Conservation (phyloP, 2,329 filamentous ascomycete species). For the Penicillium crustosum region DNA sequence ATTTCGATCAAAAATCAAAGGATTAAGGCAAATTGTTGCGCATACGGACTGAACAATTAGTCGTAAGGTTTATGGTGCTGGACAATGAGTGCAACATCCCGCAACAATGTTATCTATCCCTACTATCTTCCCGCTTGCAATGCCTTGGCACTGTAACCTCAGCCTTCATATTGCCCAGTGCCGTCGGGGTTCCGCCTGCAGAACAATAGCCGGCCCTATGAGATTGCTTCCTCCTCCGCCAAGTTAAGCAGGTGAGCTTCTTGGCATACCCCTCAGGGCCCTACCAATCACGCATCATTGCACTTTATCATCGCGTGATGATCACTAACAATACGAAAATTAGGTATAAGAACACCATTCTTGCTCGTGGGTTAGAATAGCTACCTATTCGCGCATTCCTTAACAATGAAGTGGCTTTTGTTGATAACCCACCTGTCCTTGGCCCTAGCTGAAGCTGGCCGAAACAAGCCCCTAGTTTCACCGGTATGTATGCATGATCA, state of each 20-base stretch:
- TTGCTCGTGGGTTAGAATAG: not conserved
- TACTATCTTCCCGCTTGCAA: not conserved
- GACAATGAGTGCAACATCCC: not conserved
- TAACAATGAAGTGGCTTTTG: slow-evolving; percentile 16
- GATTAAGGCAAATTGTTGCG: not conserved
- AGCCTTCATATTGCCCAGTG: slow-evolving; percentile 10
- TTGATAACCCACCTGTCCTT: slow-evolving; percentile 10
- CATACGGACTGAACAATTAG: not conserved
- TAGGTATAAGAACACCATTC: slow-evolving; percentile 2
- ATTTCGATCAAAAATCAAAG: not conserved
- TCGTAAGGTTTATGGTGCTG: not conserved
- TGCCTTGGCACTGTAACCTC: slow-evolving; percentile 19
- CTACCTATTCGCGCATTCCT: not conserved
- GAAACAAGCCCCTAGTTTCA: slow-evolving; percentile 17
- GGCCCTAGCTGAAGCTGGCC: slow-evolving; percentile 4
- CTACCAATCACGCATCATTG: slow-evolving; percentile 6
- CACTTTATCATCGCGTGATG: slow-evolving; percentile 10
- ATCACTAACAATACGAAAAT: not conserved
- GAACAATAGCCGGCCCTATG: slow-evolving; percentile 9
- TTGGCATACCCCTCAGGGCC: slow-evolving; percentile 7
- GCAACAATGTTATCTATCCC: not conserved
- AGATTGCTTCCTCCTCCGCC: slow-evolving; percentile 6
- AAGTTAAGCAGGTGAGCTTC: slow-evolving; percentile 11
- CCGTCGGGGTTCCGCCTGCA: slow-evolving; percentile 20
- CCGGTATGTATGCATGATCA: slow-evolving; percentile 10